These are phyloP conservation scores for Claviceps pazoutovae DNA, from an alignment of 2,329 filamentous ascomycete genomes.

Conservation along the genomic window DNA sequence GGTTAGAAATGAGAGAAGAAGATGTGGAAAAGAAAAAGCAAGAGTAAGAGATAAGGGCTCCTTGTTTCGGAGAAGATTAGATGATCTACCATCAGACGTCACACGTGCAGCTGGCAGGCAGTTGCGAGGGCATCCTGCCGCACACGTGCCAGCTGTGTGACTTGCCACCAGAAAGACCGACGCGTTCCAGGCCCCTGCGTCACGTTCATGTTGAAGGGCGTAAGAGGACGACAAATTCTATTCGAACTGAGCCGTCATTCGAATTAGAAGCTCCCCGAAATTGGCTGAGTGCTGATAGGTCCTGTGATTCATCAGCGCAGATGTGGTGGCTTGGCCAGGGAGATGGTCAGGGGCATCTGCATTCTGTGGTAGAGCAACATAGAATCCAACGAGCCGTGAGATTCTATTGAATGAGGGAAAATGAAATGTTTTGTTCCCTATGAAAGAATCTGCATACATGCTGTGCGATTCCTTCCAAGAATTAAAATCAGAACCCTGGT, in stretches of 20 bases:
- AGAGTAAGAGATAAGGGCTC: neutral
- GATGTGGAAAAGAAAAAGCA: slow-evolving; percentile 2
- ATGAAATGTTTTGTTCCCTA: neutral
- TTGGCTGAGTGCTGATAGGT: neutral
- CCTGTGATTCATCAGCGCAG: neutral
- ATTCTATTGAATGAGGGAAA: neutral
- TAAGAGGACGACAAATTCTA: too few species aligned
- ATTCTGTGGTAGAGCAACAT: neutral
- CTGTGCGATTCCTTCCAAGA: neutral
- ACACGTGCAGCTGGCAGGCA: slow-evolving; percentile 3
- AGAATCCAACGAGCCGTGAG: neutral
- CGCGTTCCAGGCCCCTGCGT: neutral
- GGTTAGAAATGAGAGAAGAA: slow-evolving; percentile 1
- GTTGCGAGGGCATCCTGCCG: slow-evolving; percentile 3
- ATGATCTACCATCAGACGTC: neutral
- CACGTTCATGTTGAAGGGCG: neutral
- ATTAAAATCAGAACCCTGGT: neutral
- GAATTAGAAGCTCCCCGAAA: neutral
- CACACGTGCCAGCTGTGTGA: slow-evolving; percentile 1
- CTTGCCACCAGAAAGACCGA: neutral
- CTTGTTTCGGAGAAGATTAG: slow-evolving; percentile 2
- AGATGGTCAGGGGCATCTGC: neutral
- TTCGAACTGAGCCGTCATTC: neutral
- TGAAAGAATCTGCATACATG: neutral
- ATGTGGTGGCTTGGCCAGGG: neutral